Evolutionary conservation across 177 flowering plant genomes (phyloP).

Genomic region (Tripterygium wilfordii): DNA sequence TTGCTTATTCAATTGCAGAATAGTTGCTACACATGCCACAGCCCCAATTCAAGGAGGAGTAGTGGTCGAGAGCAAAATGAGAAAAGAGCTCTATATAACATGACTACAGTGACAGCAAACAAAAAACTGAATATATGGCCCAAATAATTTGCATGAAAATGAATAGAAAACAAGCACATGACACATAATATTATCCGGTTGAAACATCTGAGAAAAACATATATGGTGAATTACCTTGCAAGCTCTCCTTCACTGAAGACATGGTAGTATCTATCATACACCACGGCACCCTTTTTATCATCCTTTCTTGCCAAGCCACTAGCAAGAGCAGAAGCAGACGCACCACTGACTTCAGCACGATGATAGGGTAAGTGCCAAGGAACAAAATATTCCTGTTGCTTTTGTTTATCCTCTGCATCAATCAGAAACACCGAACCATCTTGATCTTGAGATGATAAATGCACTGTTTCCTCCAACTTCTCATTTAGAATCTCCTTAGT

Average conservation of each 20-base stretch:
- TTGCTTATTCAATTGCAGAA: too few relatives aligned
- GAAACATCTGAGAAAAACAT: too few relatives aligned
- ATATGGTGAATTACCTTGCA: constrained; percentile 85
- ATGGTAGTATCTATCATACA: constrained; percentile 93
- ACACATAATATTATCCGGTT: too few relatives aligned
- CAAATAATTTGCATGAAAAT: too few relatives aligned
- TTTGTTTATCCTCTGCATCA: constrained; percentile 14
- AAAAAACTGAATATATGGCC: too few relatives aligned
- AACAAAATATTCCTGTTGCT: constrained; percentile 88
- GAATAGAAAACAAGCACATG: too few relatives aligned
- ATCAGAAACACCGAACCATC: constrained; percentile 13
- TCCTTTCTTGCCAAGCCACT: constrained; percentile 84
- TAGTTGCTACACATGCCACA: too few relatives aligned
- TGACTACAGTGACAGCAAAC: too few relatives aligned
- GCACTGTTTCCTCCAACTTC: constrained; percentile 7
- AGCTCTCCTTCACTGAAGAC: constrained; percentile 93
- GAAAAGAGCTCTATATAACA: too few relatives aligned
- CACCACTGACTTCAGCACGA: constrained; percentile 89
- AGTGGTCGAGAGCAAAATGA: too few relatives aligned
- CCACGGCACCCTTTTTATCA: constrained; percentile 92
- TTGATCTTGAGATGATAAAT: constrained; percentile 11
- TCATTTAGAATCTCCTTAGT: constrained; percentile 12
- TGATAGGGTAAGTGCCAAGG: constrained; percentile 99
- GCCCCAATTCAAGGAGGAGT: too few relatives aligned
- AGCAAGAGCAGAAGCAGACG: constrained; percentile 73